These are phyloP conservation scores for Xylaria sp. DNA, from an alignment of 2,329 filamentous ascomycete species.

Conservation along the genomic window DNA sequence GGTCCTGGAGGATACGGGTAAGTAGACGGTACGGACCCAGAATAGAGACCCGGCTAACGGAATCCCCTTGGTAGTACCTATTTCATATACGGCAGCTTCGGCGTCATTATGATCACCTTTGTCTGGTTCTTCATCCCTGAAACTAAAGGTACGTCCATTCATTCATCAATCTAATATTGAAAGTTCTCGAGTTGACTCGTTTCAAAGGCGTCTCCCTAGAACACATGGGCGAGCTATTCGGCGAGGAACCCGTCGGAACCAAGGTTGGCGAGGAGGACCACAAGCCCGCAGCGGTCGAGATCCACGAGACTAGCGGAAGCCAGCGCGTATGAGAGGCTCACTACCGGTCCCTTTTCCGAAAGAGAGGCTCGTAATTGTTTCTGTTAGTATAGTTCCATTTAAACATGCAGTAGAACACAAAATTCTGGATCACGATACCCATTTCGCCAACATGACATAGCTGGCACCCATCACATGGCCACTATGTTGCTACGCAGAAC, in stretches of 20 bases:
- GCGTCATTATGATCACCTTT: constrained; percentile 68
- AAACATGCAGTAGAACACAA: background rate
- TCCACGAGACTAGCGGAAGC: constrained; percentile 34
- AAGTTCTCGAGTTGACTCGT: constrained; percentile 47
- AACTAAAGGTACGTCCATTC: constrained; percentile 46
- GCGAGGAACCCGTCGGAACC: constrained; percentile 42
- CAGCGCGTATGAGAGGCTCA: constrained; percentile 29
- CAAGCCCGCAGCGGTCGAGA: constrained; percentile 38
- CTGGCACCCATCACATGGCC: constrained; percentile 1
- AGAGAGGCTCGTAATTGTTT: constrained; percentile 3
- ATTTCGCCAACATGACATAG: constrained; percentile 2
- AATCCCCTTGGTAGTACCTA: constrained; percentile 55
- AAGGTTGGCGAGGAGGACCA: constrained; percentile 38
- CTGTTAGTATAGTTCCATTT: constrained; percentile 14
- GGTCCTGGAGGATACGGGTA: constrained; percentile 53
- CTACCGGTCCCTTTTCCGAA: background rate
- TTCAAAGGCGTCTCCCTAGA: constrained; percentile 66
- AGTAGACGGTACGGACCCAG: constrained; percentile 14
- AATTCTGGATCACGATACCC: constrained; percentile 23
- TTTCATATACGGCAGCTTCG: constrained; percentile 71
- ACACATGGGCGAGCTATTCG: constrained; percentile 69
- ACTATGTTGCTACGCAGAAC: constrained; percentile 1
- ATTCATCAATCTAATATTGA: background rate
- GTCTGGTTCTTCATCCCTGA: constrained; percentile 66
- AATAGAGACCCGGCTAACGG: constrained; percentile 24